Conservation (phyloP, 2,329 filamentous ascomycete genomes). For the Aspergillus viridinutans region DNA sequence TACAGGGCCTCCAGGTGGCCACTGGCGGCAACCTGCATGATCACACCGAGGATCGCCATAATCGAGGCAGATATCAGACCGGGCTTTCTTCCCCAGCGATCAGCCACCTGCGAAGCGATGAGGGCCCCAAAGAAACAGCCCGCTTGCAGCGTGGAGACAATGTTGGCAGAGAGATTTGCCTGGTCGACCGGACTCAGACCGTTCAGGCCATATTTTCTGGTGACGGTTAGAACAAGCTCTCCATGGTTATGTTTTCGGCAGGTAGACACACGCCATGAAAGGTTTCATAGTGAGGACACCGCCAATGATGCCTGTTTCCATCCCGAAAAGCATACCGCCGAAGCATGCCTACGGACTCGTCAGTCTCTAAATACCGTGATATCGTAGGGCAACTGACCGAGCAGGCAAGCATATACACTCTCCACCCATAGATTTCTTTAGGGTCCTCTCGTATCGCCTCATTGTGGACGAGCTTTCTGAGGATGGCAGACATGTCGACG, state of each 20-base stretch:
- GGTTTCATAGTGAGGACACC: slow-evolving; percentile 60
- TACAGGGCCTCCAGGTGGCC: slow-evolving; percentile 62
- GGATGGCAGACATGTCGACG: slow-evolving; percentile 42
- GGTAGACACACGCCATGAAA: slow-evolving; percentile 49
- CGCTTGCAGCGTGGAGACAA: slow-evolving; percentile 67
- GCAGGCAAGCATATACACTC: slow-evolving; percentile 60
- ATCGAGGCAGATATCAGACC: slow-evolving; percentile 55
- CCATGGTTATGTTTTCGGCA: neutral
- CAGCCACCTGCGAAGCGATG: slow-evolving; percentile 38
- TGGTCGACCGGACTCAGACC: slow-evolving; percentile 37
- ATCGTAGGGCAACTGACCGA: slow-evolving; percentile 40
- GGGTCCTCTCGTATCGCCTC: slow-evolving; percentile 67
- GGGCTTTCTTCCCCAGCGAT: slow-evolving; percentile 51
- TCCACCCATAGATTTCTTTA: slow-evolving; percentile 66
- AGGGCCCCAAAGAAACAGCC: slow-evolving; percentile 65
- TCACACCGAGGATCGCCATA: slow-evolving; percentile 57
- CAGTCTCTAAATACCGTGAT: slow-evolving; percentile 1
- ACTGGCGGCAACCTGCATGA: slow-evolving; percentile 60
- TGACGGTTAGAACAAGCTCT: slow-evolving; percentile 12
- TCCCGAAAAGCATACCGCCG: slow-evolving; percentile 64
- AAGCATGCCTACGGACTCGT: slow-evolving; percentile 52
- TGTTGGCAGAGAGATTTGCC: slow-evolving; percentile 60
- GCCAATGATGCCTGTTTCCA: slow-evolving; percentile 64
- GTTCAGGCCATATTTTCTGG: slow-evolving; percentile 52
- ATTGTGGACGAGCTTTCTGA: slow-evolving; percentile 60